phyloP scores from a whole-genome alignment of 352 stramenopile species.

The Globisporangium canariense region DNA sequence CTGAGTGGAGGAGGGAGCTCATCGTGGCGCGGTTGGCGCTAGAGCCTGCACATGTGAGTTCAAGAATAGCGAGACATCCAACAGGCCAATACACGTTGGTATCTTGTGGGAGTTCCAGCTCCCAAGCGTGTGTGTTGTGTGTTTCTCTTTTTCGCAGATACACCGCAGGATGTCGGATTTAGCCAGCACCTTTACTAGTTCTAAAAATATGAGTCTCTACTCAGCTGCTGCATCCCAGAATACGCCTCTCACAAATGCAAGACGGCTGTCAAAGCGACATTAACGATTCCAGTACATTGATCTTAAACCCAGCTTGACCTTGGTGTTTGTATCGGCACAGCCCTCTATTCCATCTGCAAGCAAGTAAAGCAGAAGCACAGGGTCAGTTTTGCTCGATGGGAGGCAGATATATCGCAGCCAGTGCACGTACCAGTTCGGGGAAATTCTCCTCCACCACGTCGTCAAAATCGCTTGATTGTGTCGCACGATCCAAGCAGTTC shows the following conservation, averaged over 20 bases:
- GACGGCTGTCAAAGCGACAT: background rate
- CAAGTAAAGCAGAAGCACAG: background rate
- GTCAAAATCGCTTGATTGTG: conserved; percentile 28
- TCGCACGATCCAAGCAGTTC: conserved; percentile 13
- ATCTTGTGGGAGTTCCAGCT: too few species aligned
- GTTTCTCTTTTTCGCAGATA: too few species aligned
- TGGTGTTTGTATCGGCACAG: background rate
- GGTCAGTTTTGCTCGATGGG: background rate
- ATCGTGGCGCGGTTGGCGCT: too few species aligned
- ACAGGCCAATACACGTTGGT: too few species aligned
- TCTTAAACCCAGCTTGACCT: background rate
- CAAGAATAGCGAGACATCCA: too few species aligned
- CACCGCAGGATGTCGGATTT: too few species aligned
- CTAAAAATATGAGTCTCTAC: conserved; percentile 13
- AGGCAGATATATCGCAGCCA: background rate
- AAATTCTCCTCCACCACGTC: conserved; percentile 36
- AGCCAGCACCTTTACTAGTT: too few species aligned
- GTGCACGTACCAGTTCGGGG: conserved; percentile 31
- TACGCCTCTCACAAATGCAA: background rate
- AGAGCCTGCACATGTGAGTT: too few species aligned
- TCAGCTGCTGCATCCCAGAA: conserved; percentile 1
- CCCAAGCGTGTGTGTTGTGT: too few species aligned
- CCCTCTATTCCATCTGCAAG: conserved; percentile 6
- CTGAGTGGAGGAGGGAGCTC: too few species aligned
- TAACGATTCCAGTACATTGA: background rate